Conservation (phyloP, 768 basidiomycete genomes). For the Thelephora aurantiotincta region DNA sequence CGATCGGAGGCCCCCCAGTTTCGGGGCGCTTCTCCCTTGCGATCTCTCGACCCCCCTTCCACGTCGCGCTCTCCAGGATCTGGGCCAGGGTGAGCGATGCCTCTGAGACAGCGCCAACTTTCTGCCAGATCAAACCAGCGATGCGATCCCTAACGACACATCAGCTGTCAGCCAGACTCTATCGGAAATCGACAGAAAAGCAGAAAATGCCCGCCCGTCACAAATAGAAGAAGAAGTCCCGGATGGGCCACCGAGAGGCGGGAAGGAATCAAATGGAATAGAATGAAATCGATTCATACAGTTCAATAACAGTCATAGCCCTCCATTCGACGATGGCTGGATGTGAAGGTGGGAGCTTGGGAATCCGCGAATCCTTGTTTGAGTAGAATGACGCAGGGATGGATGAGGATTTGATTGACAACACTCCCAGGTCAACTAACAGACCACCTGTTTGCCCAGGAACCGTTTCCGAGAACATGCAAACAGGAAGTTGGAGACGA, state of each 20-base stretch:
- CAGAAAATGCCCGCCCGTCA: too few species aligned
- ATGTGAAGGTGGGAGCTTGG: constrained; percentile 59
- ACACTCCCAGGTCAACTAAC: constrained; percentile 69
- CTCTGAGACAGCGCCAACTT: constrained; percentile 33
- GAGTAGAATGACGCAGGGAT: constrained; percentile 30
- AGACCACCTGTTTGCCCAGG: constrained; percentile 51
- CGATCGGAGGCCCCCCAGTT: constrained; percentile 74
- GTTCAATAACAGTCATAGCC: constrained; percentile 85
- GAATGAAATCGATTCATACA: constrained; percentile 36
- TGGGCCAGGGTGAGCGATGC: constrained; percentile 62
- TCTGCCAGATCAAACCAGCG: constrained; percentile 49
- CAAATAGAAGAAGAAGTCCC: background rate
- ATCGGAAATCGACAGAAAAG: too few species aligned
- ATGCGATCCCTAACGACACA: constrained; percentile 56
- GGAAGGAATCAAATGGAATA: background rate
- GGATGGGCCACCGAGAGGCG: background rate
- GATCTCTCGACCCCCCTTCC: constrained; percentile 93
- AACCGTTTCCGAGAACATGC: constrained; percentile 1
- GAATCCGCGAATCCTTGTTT: constrained; percentile 37
- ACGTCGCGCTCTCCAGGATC: constrained; percentile 87
- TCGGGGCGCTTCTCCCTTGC: constrained; percentile 63
- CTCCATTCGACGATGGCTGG: constrained; percentile 94
- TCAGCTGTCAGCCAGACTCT: too few species aligned
- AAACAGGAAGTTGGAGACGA: constrained; percentile 1
- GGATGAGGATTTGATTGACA: constrained; percentile 45